A percentile compares a stretch with the other conserved stretches of the same genome.
Conservation (phyloP, 2,329 filamentous ascomycete genomes). For the Raffaelea deltoideospora region DNA sequence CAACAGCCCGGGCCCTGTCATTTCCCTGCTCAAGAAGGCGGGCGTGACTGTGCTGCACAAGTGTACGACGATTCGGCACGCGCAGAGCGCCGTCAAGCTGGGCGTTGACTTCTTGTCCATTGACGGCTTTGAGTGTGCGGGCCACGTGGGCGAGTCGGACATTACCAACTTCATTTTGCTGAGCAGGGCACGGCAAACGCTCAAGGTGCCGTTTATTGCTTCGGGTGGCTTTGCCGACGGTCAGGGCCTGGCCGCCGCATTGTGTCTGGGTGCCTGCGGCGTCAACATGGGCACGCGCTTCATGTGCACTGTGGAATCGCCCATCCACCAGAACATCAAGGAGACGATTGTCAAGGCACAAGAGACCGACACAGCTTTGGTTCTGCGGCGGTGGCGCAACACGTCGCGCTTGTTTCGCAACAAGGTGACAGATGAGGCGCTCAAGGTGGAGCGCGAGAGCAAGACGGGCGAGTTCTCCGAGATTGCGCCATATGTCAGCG, state of each 20-base stretch:
- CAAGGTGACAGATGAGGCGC: slow-evolving; percentile 66
- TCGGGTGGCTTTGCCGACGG: slow-evolving; percentile 94
- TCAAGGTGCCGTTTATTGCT: slow-evolving; percentile 84
- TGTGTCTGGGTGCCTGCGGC: slow-evolving; percentile 79
- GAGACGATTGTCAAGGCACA: slow-evolving; percentile 74
- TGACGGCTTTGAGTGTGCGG: slow-evolving; percentile 95
- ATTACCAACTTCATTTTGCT: slow-evolving; percentile 86
- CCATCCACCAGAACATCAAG: slow-evolving; percentile 89
- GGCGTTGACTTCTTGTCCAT: slow-evolving; percentile 95
- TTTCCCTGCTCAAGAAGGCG: slow-evolving; percentile 69
- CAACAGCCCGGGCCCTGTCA: slow-evolving; percentile 69
- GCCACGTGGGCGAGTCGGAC: slow-evolving; percentile 72
- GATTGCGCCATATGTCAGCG: slow-evolving; percentile 74
- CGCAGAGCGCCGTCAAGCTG: slow-evolving; percentile 78
- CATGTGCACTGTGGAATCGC: slow-evolving; percentile 89
- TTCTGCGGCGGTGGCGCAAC: slow-evolving; percentile 85
- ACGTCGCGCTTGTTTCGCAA: slow-evolving; percentile 82
- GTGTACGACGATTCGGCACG: slow-evolving; percentile 92
- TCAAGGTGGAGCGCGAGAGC: slow-evolving; percentile 73
- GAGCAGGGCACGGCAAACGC: slow-evolving; percentile 65
- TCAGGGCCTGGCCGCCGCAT: slow-evolving; percentile 76
- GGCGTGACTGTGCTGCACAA: slow-evolving; percentile 80
- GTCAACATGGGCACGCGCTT: slow-evolving; percentile 99
- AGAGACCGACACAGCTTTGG: slow-evolving; percentile 81
- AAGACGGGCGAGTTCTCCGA: slow-evolving; percentile 77